Conservation (phyloP, 1,284 basidiomycete genomes). For the Fomitopsis schrenkii region DNA sequence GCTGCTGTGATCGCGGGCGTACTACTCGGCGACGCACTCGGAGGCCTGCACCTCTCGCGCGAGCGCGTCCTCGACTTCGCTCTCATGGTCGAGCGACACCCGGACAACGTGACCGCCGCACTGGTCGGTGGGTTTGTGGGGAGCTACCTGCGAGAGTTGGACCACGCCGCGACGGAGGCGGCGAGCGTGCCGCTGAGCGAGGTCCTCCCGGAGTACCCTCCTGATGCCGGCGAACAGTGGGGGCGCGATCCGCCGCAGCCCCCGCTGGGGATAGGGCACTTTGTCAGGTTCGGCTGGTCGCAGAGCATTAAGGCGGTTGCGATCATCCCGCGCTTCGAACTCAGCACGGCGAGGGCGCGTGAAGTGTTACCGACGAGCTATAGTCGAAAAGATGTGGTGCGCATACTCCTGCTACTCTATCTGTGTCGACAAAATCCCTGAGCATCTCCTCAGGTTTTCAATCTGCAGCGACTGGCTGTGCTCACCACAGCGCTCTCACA, state of each 20-base stretch:
- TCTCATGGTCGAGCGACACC: slow-evolving; percentile 98
- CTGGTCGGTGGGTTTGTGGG: slow-evolving; percentile 98
- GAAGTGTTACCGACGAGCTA: slow-evolving; percentile 84
- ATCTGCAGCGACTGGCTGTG: slow-evolving; percentile 96
- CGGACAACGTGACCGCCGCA: slow-evolving; percentile 98
- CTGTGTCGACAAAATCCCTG: neutral
- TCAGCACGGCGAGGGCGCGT: slow-evolving; percentile 94
- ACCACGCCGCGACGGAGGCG: slow-evolving; percentile 69
- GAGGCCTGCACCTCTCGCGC: slow-evolving; percentile 64
- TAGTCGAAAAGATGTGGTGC: slow-evolving; percentile 86
- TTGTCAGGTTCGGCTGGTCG: slow-evolving; percentile 89
- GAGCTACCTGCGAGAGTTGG: slow-evolving; percentile 90
- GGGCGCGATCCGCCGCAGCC: slow-evolving; percentile 85
- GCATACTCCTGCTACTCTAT: slow-evolving; percentile 27
- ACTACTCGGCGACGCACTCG: slow-evolving; percentile 83
- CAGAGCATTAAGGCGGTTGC: slow-evolving; percentile 88
- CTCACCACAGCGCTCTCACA: slow-evolving; percentile 92
- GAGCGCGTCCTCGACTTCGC: slow-evolving; percentile 91
- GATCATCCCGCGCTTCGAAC: slow-evolving; percentile 94
- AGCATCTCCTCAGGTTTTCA: slow-evolving; percentile 77
- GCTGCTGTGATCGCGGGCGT: slow-evolving; percentile 98
- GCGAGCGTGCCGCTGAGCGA: slow-evolving; percentile 93
- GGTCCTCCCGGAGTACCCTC: slow-evolving; percentile 95
- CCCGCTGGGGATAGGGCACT: slow-evolving; percentile 92
- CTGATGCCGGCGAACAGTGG: slow-evolving; percentile 90